Base-by-base conservation (phyloP, 768 basidiomycete genomes). In the Mycena indigotica region DNA sequence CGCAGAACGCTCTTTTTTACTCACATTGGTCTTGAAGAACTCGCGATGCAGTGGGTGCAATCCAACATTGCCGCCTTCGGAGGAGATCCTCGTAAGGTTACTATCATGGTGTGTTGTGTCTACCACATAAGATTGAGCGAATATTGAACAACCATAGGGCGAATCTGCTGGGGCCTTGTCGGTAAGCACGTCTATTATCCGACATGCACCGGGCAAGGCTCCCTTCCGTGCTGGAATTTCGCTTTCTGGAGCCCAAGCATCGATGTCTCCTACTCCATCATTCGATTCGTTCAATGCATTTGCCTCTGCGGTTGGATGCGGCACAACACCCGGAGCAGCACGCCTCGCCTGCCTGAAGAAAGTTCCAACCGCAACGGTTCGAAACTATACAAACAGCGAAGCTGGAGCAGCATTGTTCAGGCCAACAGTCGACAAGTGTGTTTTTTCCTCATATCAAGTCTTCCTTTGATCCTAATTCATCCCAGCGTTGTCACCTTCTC, bases 1-100 rank as follows among this genome's bases (percentile, higher is more conserved):
- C 13, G 41, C 5, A 15, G 46, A 12, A 21, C 24, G 5, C 8
- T 13, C 12, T 13, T 44, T 8, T 19, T 26, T 3, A 24, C 28
- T 4, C 25, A 4, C 24, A 19, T 21, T 15, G n/a, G n/a, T n/a
- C n/a, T 35, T 28, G 17, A 10, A 57, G 58, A 68, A 21, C 54
- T 66, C 4, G 73, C 70, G 4, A 51, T 73, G 3, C 35, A 25
- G n/a, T 74, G 72, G 80, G 74, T 82, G 0, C 77, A 79, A 52
- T 65, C 71, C 44, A 77, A 84, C 55, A 77, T 82, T 50, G 69
- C 64, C 26, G 66, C 69, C 0, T 83, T 82, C 56, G 80, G 82
- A 1, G 82, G 81, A 17, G 77, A 73, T 54, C 69, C 68, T 2
- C 51, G 13, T 12, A 66, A 72, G 66, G 71, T 74, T 1, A 74